Base-by-base conservation (phyloP, 1,284 basidiomycete genomes). In the Malassezia brasiliensis region DNA sequence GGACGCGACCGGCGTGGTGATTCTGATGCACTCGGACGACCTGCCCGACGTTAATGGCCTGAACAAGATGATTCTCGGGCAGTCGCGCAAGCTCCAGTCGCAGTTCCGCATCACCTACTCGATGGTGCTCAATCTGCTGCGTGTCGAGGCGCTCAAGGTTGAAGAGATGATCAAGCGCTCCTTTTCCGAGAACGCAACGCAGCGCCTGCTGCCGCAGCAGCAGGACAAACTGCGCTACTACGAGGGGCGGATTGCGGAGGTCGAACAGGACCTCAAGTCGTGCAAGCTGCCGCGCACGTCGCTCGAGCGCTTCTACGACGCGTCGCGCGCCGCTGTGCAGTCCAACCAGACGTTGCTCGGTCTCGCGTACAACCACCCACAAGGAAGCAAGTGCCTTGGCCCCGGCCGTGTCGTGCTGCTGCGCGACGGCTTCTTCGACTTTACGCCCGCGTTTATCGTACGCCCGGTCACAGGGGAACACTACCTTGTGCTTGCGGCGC, bases 161-260 rank as follows among this genome's bases (percentile, higher is more conserved):
- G 94, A 99, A 72, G 94, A 98, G 75, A 98, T 99, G 94, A 98
- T 99, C 76, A 98, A 98, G 77, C 82, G 94, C 35, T 91, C 88
- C 72, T 98, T 99, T 77, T 96, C 93, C 3, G 94, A 99, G 78
- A 98, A 98, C 69, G 85, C 90, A 0, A 86, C 91, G 0, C 94
- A 99, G 70, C 82, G 85, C 50, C 78, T 96, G 51, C 79, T 96
- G 19, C 94, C 94, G 1, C 89, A 96, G 53, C 89, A 96, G 63
- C 89, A 96, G 76, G 83, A 85, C 71, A 83, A 86, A 74, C 86
- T 96, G 17, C 50, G 61, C n/a, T 19, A 91, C 88, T 82, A 82
- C 59, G 90, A 96, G 76, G 85, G 80, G 71, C 77, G 77, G 46
- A 79, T 96, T 2, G 79, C 82, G 1, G 77, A 79, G 10, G 76